Evolutionary conservation across 495 filamentous ascomycete species (phyloP), one percentile per base, ranked within the genome.

Genomic region (Pyronema domesticum): DNA sequence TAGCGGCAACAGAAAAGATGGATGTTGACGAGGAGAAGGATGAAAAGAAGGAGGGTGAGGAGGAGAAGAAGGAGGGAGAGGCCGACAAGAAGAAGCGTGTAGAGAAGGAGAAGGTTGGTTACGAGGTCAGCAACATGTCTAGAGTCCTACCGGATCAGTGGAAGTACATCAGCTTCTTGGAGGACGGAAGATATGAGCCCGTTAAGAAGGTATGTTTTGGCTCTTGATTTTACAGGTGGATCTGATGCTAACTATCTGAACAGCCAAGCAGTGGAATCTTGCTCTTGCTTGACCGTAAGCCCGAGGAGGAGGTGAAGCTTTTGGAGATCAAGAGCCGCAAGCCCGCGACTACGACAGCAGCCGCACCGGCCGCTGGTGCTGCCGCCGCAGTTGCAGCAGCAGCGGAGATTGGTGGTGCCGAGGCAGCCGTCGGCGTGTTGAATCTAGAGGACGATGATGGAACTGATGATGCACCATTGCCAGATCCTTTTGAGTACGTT

Each of bases 21-120:
- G 89, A 95, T 6, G 75, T 82, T 8, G 89, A 94, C 53, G 79
- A 82, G 67, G 77, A 79, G 11, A 76, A 75, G 17, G 73, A 73
- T 65, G 78, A 82, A 54, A 68, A 72, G 40, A 69, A 73, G 40
- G 73, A 74, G 19, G 66, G 69, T 34, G 74, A 78, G 9, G 70
- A 65, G 14, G 81, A 85, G 30, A 85, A 83, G 68, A 77, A 77
- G 47, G 69, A 71, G 3, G 69, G 72, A 7, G 75, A 75, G 14
- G 67, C 69, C 35, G 83, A 82, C 69, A 71, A 73, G 40, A 83
- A 80, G 73, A 94, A 89, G 77, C 94, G 86, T 73, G 72, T 74
- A 7, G 93, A 96, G 71, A 94, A 91, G 71, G 91, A 98, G 70
- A 95, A 93, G 75, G 79, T 93, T 46, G 91, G 93, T 47, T 96